Evolutionary conservation across 208 protist species (phyloP).

Genomic region (Angomonas ambiguus): DNA sequence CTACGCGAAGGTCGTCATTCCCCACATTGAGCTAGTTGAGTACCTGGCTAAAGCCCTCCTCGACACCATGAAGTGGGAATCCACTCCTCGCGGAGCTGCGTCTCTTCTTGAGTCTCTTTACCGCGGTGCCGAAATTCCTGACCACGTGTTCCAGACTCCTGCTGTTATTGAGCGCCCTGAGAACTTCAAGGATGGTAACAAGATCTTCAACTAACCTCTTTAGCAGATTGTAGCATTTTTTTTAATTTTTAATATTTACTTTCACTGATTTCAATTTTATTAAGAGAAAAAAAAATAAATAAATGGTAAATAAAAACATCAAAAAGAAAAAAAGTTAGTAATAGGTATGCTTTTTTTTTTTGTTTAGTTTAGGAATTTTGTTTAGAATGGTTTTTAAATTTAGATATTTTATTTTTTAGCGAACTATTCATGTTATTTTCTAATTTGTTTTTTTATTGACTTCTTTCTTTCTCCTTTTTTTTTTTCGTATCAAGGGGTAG

Average conservation of each 20-base stretch:
- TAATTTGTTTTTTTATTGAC: conserved; percentile 7
- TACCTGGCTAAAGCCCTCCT: conserved; percentile 82
- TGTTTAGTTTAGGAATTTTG: conserved; percentile 1
- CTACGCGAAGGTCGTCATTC: conserved; percentile 87
- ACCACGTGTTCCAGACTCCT: conserved; percentile 88
- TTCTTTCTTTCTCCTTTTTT: not conserved
- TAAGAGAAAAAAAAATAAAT: conserved; percentile 4
- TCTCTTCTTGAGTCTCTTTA: conserved; percentile 89
- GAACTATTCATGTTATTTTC: too few species aligned
- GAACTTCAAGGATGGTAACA: conserved; percentile 74
- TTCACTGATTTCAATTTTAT: not conserved
- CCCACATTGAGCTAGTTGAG: conserved; percentile 84
- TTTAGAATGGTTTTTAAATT: too few species aligned
- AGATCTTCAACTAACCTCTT: conserved; percentile 50
- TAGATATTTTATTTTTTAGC: too few species aligned
- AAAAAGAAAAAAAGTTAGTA: conserved; percentile 12
- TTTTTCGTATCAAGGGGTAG: not conserved
- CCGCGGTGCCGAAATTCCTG: conserved; percentile 82
- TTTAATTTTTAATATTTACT: conserved; percentile 12
- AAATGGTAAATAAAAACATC: conserved; percentile 7
- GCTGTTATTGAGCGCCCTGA: conserved; percentile 81
- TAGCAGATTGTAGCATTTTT: conserved; percentile 6
- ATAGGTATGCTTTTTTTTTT: conserved; percentile 14
- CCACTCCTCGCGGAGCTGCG: conserved; percentile 77
- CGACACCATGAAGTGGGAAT: conserved; percentile 88